Conservation (phyloP, 495 filamentous ascomycete genomes). For the Amorphotheca resinae region DNA sequence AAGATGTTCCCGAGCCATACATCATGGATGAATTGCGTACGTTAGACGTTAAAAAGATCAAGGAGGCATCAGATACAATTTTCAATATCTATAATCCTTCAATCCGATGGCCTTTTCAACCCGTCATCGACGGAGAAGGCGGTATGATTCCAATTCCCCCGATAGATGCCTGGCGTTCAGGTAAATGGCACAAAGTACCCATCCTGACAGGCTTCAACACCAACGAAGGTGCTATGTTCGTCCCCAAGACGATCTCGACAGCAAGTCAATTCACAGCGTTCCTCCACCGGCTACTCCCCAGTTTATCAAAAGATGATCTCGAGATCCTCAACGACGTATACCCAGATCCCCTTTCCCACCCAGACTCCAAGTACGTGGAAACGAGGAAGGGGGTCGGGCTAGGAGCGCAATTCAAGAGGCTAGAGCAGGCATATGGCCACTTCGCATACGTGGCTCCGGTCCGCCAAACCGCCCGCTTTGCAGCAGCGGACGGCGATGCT, state of each 20-base stretch:
- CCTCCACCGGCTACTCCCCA: constrained; percentile 42
- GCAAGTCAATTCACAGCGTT: constrained; percentile 39
- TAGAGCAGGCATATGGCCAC: constrained; percentile 51
- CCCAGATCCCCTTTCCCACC: constrained; percentile 36
- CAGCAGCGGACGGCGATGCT: constrained; percentile 24
- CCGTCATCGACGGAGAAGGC: constrained; percentile 45
- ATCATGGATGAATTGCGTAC: constrained; percentile 40
- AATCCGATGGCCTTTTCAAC: constrained; percentile 56
- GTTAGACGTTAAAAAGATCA: constrained; percentile 32
- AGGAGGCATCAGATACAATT: constrained; percentile 35
- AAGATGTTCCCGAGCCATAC: constrained; percentile 27
- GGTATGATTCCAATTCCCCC: constrained; percentile 44
- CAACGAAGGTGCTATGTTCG: constrained; percentile 51
- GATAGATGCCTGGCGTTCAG: constrained; percentile 39
- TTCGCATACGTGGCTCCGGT: constrained; percentile 58
- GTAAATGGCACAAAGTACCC: constrained; percentile 42
- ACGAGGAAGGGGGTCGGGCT: constrained; percentile 24
- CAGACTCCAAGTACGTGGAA: constrained; percentile 28
- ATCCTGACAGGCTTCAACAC: constrained; percentile 54
- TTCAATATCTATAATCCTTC: constrained; percentile 40
- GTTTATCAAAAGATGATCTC: constrained; percentile 32
- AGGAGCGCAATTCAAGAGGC: constrained; percentile 43
- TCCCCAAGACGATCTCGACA: constrained; percentile 32
- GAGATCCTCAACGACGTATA: constrained; percentile 41
- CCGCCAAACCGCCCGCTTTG: constrained; percentile 43